Evolutionary conservation across 140 eudicot species (phyloP).

Genomic region (Anethum foeniculum): DNA sequence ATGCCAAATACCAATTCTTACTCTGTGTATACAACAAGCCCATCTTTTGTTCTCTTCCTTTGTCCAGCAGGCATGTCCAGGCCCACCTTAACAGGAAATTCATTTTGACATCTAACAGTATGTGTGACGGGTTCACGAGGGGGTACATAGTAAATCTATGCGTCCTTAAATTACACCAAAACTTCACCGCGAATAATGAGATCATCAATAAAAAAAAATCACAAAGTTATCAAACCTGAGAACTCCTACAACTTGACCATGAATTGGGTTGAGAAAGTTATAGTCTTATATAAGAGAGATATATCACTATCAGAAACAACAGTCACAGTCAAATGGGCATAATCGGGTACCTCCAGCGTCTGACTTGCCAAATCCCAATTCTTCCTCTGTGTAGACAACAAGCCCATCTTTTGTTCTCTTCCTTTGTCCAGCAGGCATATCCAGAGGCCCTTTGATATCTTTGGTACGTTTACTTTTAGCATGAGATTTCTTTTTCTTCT

Average conservation of each 20-base stretch:
- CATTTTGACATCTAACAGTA: background rate
- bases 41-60: constrained; percentile 65
- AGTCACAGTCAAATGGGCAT: constrained; percentile 85
- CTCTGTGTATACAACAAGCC: constrained; percentile 50
- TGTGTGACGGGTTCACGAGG: background rate
- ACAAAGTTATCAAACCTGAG: background rate
- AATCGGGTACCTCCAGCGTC: constrained; percentile 67
- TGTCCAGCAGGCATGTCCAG: constrained; percentile 24
- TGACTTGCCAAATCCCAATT: constrained; percentile 60
- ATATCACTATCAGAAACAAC: constrained; percentile 54
- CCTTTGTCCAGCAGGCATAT: constrained; percentile 29
- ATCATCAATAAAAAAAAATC: background rate
- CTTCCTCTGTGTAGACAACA: constrained; percentile 59
- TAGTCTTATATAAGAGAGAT: too few relatives aligned
- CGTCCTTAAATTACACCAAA: background rate
- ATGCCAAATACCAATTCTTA: constrained; percentile 72
- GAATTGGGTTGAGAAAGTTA: background rate
- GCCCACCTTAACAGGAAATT: background rate
- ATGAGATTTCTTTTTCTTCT: constrained; percentile 19
- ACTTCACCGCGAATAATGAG: background rate
- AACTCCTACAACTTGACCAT: background rate
- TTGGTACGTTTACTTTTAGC: constrained; percentile 22
- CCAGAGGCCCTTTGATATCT: constrained; percentile 24
- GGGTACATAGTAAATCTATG: background rate
- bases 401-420: constrained; percentile 73